Base-by-base conservation (phyloP, 352 stramenopile genomes). In the Phytophthora quininea region DNA sequence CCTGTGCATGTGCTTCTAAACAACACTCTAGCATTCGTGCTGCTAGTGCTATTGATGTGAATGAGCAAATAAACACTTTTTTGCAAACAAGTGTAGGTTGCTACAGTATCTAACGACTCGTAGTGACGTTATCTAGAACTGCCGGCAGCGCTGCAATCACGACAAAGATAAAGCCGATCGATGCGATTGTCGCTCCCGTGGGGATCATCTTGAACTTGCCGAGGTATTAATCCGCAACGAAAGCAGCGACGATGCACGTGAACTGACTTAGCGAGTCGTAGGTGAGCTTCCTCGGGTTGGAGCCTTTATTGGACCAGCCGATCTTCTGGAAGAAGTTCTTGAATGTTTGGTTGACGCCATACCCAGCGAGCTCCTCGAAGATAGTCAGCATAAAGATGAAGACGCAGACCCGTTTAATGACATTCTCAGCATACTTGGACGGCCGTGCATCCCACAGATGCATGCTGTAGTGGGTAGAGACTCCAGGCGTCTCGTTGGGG, bases 231-330 rank as follows among this genome's bases (percentile, higher is more conserved):
- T 90, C 82, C 10, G 77, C 70, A 24, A 88, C 58, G 77, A 86
- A 88, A 0, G 69, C 79, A n/a, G 77, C 82, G 6, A 90, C 74
- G 50, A 90, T 68, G 38, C 78, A 80, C 45, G 77, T 69, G 63
- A 89, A 70, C 63, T 90, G 84, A 24, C 70, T 84, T 47, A 90
- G 73, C 24, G 78, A 88, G 40, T 81, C 82, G 77, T 74, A 89
- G 12, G 80, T 86, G 42, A 69, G 77, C 66, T 89, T 88, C 77
- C 89, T 80, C 31, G 62, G 79, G 32, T 79, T 72, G 12, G 74
- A 86, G 14, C 80, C 80, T 90, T 77, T 14, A 75, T 71, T 84
- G 31, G 60, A 73, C 80, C 79, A 91, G 30, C 74, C 75, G 31
- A 91, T 57, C 47, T 71, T 80, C 55, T 77, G 51, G 67, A 88